phyloP scores from a whole-genome alignment of 768 basidiomycete genomes.

The Tricholoma terreum region DNA sequence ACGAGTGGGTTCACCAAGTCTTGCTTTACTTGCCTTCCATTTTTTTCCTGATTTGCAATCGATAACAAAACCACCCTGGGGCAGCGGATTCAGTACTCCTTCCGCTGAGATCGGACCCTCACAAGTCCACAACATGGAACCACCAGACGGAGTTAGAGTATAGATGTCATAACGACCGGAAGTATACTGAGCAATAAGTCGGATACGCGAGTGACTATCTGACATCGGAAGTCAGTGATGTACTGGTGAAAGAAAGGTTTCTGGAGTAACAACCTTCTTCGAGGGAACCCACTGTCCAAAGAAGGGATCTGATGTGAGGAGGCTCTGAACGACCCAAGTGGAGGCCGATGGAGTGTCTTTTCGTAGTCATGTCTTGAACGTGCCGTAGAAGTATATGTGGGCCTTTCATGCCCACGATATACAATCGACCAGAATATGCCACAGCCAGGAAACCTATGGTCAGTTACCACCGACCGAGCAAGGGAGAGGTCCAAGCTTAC shows the following conservation, averaged over 20 bases:
- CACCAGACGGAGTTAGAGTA: constrained; percentile 40
- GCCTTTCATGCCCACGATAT: constrained; percentile 71
- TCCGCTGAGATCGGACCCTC: constrained; percentile 35
- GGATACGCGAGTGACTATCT: constrained; percentile 48
- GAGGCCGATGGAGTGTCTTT: constrained; percentile 33
- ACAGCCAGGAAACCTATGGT: constrained; percentile 71
- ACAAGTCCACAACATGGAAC: constrained; percentile 36
- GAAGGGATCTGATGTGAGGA: constrained; percentile 50
- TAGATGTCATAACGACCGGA: constrained; percentile 63
- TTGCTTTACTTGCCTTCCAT: constrained; percentile 41
- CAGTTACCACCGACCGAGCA: neutral
- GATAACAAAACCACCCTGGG: constrained; percentile 50
- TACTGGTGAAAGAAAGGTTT: neutral
- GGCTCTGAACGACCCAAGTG: constrained; percentile 33
- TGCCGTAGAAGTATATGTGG: constrained; percentile 63
- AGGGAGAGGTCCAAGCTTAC: constrained; percentile 34
- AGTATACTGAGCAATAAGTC: constrained; percentile 57
- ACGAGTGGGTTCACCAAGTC: constrained; percentile 35
- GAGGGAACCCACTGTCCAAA: constrained; percentile 64
- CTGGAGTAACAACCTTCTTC: constrained; percentile 42
- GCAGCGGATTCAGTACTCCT: constrained; percentile 42
- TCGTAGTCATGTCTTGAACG: constrained; percentile 35
- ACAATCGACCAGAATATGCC: constrained; percentile 60
- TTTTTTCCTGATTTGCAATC: constrained; percentile 49
- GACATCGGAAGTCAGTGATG: neutral